Base-by-base conservation (phyloP, 495 filamentous ascomycete species). In the Parathielavia appendiculata region DNA sequence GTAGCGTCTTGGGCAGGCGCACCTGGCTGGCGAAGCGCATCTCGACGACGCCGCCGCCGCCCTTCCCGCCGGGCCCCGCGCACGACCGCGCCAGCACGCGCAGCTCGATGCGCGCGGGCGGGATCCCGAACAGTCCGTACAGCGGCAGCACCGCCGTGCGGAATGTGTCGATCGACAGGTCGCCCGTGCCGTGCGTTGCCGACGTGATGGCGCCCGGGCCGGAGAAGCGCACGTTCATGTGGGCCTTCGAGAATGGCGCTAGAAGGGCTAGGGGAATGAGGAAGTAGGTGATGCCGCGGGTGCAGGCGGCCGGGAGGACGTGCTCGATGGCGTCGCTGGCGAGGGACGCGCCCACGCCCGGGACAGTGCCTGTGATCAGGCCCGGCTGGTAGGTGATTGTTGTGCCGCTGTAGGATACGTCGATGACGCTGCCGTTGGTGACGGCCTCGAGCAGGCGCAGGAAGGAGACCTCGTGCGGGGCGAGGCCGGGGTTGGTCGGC, bases 121-220 rank as follows among this genome's bases (percentile, higher is more conserved):
- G 69, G 61, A 97, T 95, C 48, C 91, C 92, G 70, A 97, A 97
- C 57, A 88, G 81, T 54, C 86, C 88, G 75, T 88, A 96, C 30
- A 96, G 76, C 40, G 95, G 95, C 10, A 99, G 79, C 36, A 97
- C 84, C 1, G 92, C 92, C 3, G 91, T 97, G 53, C 95, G 88
- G 69, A 97, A 91, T 32, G 85, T 92, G 74, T 99, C 95, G 60
- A 89, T 88, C 1, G 85, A 89, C 53, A 96, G 81, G 69, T 99
- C 95, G 39, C 91, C 91, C 0, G 80, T 58, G 13, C 16, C 78
- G 46, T 76, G 76, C 6, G 91, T 96, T 1, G 89, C 83, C 35
- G 86, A 83, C 1, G 95, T 97, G 63, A 97, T 95, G n/a, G 95
- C 92, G 44, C 95, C 95, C 1, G 90, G 84, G 0, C 95, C 95